Evolutionary conservation across 352 stramenopile species (phyloP), one percentile per base, ranked within the genome.

Genomic region (Peronosclerospora sorghi): DNA sequence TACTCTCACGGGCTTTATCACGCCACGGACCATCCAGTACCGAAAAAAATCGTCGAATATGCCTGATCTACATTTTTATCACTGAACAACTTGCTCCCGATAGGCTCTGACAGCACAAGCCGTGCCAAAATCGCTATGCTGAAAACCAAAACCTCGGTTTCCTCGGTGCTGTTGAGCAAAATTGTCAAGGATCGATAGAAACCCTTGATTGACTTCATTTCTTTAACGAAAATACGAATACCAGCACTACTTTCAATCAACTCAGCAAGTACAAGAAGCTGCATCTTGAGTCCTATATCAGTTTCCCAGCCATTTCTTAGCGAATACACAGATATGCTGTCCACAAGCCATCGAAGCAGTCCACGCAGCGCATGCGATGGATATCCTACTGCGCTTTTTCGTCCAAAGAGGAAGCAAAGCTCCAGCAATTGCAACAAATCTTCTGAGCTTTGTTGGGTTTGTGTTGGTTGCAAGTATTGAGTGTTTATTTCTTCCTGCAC

Each of bases 281-380:
- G 21, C 21, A 87, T 23, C 48, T 85, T 82, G 28, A 90, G 62
- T 6, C 36, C 56, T 27, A 45, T 67, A 32, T 83, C 70, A 21
- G 59, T 59, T 18, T 75, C 70, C 30, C 55, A 71, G 17, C 54
- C 54, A 32, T 60, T 62, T 2, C 59, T 53, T n/a, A 82, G 28
- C n/a, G 58, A 63, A 26, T 60, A 56, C n/a, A 54, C 39, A 0
- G 73, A 51, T 23, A 90, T 51, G 27, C 45, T 68, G 2, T 65
- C 44, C 8, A 76, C 54, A 13, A 87, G 71, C 71, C 66, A 81
- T 28, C 83, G 71, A 14, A 90, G 17, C 26, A 86, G 44, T 49
- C 83, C 83, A 23, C 68, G 73, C 13, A 86, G 38, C 2, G 64
- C 50, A n/a, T 83, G 73, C 0, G 78, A 84, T 17, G 78, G 78